Percentiles rank a stretch among this genome's conserved stretches.
phyloP scores from a whole-genome alignment of 1,284 basidiomycete genomes.

The Kalmanozyma brasiliensis region DNA sequence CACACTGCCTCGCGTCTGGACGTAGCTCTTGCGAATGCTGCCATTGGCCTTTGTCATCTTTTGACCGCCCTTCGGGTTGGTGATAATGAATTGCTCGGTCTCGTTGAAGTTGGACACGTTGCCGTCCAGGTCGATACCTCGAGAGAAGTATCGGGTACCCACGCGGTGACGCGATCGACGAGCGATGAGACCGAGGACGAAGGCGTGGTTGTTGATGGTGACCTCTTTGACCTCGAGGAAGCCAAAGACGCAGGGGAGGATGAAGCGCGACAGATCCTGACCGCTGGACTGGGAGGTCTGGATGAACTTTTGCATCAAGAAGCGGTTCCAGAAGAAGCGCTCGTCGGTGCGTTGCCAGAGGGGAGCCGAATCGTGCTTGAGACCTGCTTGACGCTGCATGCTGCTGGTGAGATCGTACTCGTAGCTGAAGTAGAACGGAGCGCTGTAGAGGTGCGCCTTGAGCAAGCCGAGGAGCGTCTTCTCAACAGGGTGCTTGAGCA shows the following conservation, averaged over 20 bases:
- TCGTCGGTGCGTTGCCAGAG: slow-evolving; percentile 84
- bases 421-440: slow-evolving; percentile 90
- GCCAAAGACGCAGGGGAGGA: slow-evolving; percentile 75
- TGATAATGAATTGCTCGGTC: slow-evolving; percentile 73
- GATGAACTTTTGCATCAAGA: slow-evolving; percentile 64
- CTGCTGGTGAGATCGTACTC: slow-evolving; percentile 88
- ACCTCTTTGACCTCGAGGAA: slow-evolving; percentile 85
- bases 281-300: slow-evolving; percentile 19
- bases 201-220: slow-evolving; percentile 80
- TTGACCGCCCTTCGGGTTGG: slow-evolving; percentile 63
- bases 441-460: slow-evolving; percentile 82
- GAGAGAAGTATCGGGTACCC: slow-evolving; percentile 95
- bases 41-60: slow-evolving; percentile 69
- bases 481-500: slow-evolving; percentile 81
- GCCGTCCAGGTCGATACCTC: slow-evolving; percentile 82
- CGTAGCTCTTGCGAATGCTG: slow-evolving; percentile 75
- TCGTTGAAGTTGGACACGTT: slow-evolving; percentile 71
- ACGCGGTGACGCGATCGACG: slow-evolving; percentile 92
- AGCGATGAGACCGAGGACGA: slow-evolving; percentile 88
- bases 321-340: slow-evolving; percentile 98
- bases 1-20: slow-evolving; percentile 92
- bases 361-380: slow-evolving; percentile 71
- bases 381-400: slow-evolving; percentile 81
- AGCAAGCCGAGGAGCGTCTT: slow-evolving; percentile 86
- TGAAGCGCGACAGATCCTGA: slow-evolving; percentile 81